Conservation (phyloP, 441 rosid species). For the Croton setiger region DNA sequence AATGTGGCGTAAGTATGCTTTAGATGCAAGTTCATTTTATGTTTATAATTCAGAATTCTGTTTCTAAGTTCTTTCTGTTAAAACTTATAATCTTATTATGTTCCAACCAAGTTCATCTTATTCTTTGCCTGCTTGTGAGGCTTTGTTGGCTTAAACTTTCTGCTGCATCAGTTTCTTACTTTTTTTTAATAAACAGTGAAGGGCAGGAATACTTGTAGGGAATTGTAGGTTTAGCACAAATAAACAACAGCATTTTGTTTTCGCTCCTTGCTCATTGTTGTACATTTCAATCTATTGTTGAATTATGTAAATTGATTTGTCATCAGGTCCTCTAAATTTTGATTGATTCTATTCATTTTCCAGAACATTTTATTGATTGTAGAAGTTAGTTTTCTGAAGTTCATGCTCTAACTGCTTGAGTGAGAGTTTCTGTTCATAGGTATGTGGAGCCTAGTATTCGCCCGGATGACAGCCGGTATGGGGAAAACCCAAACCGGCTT, state of each 20-base stretch:
- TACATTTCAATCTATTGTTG: neutral
- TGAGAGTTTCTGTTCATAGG: conserved; percentile 34
- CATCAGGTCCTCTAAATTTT: neutral
- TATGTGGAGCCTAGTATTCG: conserved; percentile 95
- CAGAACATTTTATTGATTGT: neutral
- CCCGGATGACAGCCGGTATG: conserved; percentile 96
- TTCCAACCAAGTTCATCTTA: no score
- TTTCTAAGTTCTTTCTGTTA: no score
- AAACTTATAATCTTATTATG: no score
- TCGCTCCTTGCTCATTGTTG: conserved; percentile 2
- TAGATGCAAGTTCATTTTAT: neutral
- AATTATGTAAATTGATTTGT: neutral
- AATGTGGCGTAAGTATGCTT: conserved; percentile 76
- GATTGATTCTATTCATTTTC: neutral
- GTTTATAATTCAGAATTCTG: neutral
- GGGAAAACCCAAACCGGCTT: conserved; percentile 97
- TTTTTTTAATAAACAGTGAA: neutral
- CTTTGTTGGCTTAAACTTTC: no score
- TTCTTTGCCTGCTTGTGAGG: no score
- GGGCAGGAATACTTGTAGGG: neutral
- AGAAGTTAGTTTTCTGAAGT: conserved; percentile 6
- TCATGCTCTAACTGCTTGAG: conserved; percentile 15
- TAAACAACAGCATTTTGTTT: neutral
- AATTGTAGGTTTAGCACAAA: neutral
- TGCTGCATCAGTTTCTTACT: no score